Conservation (phyloP, 73 alveolate species). For the Paramecium sonneborni region DNA sequence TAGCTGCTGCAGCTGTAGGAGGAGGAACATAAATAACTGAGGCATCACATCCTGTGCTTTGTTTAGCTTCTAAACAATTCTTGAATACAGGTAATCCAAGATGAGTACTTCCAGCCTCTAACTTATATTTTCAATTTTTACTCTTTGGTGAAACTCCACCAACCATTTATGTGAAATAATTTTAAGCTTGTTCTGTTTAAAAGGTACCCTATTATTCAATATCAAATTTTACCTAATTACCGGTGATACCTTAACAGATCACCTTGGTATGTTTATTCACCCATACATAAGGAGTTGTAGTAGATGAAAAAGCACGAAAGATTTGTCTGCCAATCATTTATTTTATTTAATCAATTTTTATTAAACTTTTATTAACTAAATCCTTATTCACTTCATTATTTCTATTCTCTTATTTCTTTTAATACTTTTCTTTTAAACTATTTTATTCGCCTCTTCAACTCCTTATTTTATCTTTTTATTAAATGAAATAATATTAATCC, state of each 20-base stretch:
- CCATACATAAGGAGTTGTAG: conserved; percentile 25
- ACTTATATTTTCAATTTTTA: conserved; percentile 57
- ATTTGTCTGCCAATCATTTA: background rate
- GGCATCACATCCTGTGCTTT: conserved; percentile 91
- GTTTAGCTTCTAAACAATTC: conserved; percentile 84
- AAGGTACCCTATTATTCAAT: background rate
- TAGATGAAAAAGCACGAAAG: conserved; percentile 18
- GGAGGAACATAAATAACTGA: conserved; percentile 97
- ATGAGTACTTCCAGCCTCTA: conserved; percentile 74
- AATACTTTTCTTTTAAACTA: background rate
- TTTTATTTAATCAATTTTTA: background rate
- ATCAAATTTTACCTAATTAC: background rate
- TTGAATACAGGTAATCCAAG: conserved; percentile 89
- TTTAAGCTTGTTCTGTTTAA: background rate
- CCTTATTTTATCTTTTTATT: background rate
- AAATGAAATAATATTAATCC: conserved; percentile 12
- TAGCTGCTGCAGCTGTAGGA: conserved; percentile 95
- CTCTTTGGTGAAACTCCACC: conserved; percentile 96
- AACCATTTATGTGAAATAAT: conserved; percentile 75
- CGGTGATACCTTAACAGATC: conserved; percentile 26
- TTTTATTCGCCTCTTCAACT: background rate
- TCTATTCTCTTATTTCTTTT: background rate
- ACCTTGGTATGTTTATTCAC: background rate
- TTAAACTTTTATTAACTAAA: background rate
- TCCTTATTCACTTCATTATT: background rate